Conservation (phyloP, 73 alveolate genomes). For the Uronychia setigera region DNA sequence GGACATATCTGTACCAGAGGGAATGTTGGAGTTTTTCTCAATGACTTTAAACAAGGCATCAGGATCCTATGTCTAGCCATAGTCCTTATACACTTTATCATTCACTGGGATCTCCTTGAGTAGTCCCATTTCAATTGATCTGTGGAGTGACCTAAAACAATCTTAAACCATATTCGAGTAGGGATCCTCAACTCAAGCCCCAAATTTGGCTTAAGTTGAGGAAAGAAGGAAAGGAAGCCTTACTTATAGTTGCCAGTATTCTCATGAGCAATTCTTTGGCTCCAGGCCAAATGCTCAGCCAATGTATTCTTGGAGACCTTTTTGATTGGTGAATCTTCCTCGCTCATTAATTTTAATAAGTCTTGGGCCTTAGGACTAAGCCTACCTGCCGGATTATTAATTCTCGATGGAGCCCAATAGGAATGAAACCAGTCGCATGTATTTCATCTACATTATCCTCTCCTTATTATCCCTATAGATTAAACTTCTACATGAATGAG, state of each 20-base stretch:
- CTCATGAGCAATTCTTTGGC: not conserved
- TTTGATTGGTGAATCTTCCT: not conserved
- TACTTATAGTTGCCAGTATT: not conserved
- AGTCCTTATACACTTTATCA: not conserved
- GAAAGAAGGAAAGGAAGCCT: not conserved
- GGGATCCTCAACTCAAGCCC: too few species aligned
- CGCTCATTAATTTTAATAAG: not conserved
- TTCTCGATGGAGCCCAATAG: not conserved
- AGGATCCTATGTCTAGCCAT: not conserved
- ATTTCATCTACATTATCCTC: not conserved
- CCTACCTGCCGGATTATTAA: not conserved
- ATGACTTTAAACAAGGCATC: not conserved
- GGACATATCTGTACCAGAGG: not conserved
- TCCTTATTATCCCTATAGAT: too few species aligned
- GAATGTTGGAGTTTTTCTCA: not conserved
- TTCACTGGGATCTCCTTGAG: not conserved
- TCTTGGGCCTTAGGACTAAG: not conserved
- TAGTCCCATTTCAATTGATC: not conserved
- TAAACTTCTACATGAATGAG: not conserved
- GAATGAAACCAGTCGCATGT: not conserved
- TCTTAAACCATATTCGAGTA: not conserved
- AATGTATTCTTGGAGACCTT: not conserved
- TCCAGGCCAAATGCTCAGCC: slow-evolving; percentile 2
- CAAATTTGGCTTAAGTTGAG: too few species aligned
- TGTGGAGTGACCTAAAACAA: not conserved